Evolutionary conservation across 257 asterid genomes (phyloP).

Genomic region (Anisodus acutangulus): DNA sequence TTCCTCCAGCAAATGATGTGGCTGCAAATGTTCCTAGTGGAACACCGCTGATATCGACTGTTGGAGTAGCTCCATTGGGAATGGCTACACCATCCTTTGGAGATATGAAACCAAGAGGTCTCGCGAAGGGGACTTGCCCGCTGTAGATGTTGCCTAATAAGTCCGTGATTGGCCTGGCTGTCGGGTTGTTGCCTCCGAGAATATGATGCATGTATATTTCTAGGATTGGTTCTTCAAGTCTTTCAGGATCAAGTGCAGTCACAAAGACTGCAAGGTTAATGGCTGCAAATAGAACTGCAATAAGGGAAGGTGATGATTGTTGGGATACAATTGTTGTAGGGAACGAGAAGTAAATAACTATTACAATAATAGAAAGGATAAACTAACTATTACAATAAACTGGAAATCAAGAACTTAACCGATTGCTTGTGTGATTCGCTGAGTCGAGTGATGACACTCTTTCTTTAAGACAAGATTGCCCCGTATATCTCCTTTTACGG

Average conservation of each 20-base stretch:
- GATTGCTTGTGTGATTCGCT: too few relatives aligned
- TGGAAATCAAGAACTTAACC: too few relatives aligned
- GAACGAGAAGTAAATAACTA: too few relatives aligned
- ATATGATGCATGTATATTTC: too few relatives aligned
- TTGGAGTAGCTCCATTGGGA: slow-evolving; percentile 76
- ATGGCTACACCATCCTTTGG: slow-evolving; percentile 62
- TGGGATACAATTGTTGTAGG: too few relatives aligned
- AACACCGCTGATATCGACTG: slow-evolving; percentile 58
- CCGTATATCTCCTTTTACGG: too few relatives aligned
- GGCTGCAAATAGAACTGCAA: background rate
- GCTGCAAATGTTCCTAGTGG: slow-evolving; percentile 72
- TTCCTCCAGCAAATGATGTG: slow-evolving; percentile 50
- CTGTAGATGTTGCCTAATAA: slow-evolving; percentile 75
- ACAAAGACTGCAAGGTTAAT: background rate
- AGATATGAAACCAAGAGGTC: slow-evolving; percentile 65
- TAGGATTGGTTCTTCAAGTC: background rate
- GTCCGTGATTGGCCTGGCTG: slow-evolving; percentile 73
- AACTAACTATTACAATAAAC: too few relatives aligned
- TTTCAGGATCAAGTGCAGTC: background rate
- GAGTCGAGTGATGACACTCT: too few relatives aligned
- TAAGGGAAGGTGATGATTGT: background rate
- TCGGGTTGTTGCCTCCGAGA: slow-evolving; percentile 42
- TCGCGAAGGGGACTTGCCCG: slow-evolving; percentile 82
- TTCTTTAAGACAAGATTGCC: too few relatives aligned
- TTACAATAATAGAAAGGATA: too few relatives aligned